phyloP scores from a whole-genome alignment of 257 asterid species.

The Solanum rostratum region DNA sequence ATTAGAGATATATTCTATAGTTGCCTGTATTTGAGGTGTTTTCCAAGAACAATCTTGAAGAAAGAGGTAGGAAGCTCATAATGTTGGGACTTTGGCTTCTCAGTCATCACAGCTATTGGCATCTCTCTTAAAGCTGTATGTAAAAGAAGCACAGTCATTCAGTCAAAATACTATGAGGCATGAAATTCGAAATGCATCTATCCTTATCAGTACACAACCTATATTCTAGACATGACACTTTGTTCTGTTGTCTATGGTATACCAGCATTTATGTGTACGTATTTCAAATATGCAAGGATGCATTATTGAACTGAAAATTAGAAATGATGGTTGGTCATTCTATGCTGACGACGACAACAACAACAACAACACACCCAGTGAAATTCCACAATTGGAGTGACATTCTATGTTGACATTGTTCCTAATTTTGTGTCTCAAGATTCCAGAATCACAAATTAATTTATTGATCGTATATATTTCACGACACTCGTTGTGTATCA shows the following conservation, averaged over 20 bases:
- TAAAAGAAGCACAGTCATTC: conserved; percentile 14
- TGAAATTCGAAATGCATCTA: neutral
- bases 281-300: neutral
- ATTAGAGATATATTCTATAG: no score
- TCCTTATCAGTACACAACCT: no score
- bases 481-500: no score
- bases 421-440: neutral
- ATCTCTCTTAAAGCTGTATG: conserved; percentile 74
- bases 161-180: neutral
- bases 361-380: no score
- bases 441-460: no score
- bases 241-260: neutral
- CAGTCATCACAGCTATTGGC: conserved; percentile 87
- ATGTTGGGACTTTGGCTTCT: conserved; percentile 68
- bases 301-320: neutral
- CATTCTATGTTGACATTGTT: neutral
- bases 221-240: neutral
- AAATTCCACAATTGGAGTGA: no score
- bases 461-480: no score
- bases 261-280: neutral
- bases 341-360: neutral
- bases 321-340: neutral
- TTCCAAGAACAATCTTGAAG: conserved; percentile 87
- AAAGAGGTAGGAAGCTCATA: conserved; percentile 87
- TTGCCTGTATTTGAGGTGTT: conserved; percentile 84